Conservation (phyloP, 768 basidiomycete species). For the Boletus reticuloceps region DNA sequence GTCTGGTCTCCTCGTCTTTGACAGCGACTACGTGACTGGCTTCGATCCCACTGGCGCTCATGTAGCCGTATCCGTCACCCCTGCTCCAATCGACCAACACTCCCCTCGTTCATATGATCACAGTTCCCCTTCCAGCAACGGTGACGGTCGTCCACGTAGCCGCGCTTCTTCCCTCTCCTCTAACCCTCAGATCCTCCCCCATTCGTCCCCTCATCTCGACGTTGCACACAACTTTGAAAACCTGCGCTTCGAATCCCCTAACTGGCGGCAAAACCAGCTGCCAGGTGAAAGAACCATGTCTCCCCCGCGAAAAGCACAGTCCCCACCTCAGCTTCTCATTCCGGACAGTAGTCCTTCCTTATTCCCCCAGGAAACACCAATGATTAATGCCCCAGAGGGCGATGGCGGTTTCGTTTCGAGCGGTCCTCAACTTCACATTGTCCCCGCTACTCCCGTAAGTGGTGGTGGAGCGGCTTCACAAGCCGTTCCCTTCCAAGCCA, state of each 20-base stretch:
- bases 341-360: slow-evolving; percentile 51
- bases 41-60: slow-evolving; percentile 29
- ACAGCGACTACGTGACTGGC: slow-evolving; percentile 42
- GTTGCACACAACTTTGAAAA: slow-evolving; percentile 58
- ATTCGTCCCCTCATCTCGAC: slow-evolving; percentile 54
- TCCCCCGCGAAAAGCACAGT: slow-evolving; percentile 53
- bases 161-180: slow-evolving; percentile 71
- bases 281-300: slow-evolving; percentile 39
- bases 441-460: slow-evolving; percentile 78
- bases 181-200: slow-evolving; percentile 40
- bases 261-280: slow-evolving; percentile 51
- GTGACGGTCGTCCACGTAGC: slow-evolving; percentile 48
- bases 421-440: slow-evolving; percentile 71
- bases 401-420: slow-evolving; percentile 43
- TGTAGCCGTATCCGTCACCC: slow-evolving; percentile 41
- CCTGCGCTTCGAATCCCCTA: slow-evolving; percentile 63
- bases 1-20: slow-evolving; percentile 56
- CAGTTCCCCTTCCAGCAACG: slow-evolving; percentile 62
- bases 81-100: slow-evolving; percentile 33
- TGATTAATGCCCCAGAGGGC: slow-evolving; percentile 62
- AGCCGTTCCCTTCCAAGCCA: slow-evolving; percentile 50
- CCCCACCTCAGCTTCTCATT: slow-evolving; percentile 59
- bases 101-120: slow-evolving; percentile 54
- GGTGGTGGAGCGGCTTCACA: slow-evolving; percentile 51
- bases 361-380: slow-evolving; percentile 43